Conservation (phyloP, 495 filamentous ascomycete genomes). For the Lophiostoma macrostomum region DNA sequence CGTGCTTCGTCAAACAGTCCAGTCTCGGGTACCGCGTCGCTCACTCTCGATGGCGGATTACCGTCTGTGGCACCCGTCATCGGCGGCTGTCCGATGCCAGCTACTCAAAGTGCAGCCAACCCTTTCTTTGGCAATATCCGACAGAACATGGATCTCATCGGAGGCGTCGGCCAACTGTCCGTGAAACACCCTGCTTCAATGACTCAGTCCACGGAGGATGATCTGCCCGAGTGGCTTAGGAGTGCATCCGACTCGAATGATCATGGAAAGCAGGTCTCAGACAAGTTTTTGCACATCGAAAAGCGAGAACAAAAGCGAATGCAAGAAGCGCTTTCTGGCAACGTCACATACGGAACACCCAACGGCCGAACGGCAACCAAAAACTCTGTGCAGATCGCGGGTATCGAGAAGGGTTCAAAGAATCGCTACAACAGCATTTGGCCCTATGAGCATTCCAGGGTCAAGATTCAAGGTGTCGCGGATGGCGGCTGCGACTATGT, state of each 20-base stretch:
- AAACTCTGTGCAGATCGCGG: slow-evolving; percentile 61
- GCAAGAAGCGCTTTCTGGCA: slow-evolving; percentile 76
- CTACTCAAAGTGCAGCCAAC: slow-evolving; percentile 62
- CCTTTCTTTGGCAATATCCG: slow-evolving; percentile 96
- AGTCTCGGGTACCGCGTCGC: slow-evolving; percentile 42
- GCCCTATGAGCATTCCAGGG: slow-evolving; percentile 91
- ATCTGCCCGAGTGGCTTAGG: slow-evolving; percentile 74
- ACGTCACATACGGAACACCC: slow-evolving; percentile 53
- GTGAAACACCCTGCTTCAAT: slow-evolving; percentile 65
- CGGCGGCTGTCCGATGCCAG: slow-evolving; percentile 82
- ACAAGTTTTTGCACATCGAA: slow-evolving; percentile 82
- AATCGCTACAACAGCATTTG: slow-evolving; percentile 98
- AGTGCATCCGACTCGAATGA: slow-evolving; percentile 62
- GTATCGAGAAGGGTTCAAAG: slow-evolving; percentile 90
- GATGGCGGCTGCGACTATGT: slow-evolving; percentile 88
- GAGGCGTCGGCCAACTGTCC: slow-evolving; percentile 87
- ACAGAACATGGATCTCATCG: slow-evolving; percentile 93
- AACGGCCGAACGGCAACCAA: slow-evolving; percentile 8
- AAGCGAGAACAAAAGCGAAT: slow-evolving; percentile 83
- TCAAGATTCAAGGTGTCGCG: slow-evolving; percentile 67
- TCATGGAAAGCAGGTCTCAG: slow-evolving; percentile 74
- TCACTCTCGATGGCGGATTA: slow-evolving; percentile 41
- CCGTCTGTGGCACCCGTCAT: slow-evolving; percentile 69
- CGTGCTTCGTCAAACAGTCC: slow-evolving; percentile 42
- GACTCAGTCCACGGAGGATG: slow-evolving; percentile 41